These are phyloP conservation scores for Thelonectria discophora DNA, from an alignment of 2,329 filamentous ascomycete species.

Conservation along the genomic window DNA sequence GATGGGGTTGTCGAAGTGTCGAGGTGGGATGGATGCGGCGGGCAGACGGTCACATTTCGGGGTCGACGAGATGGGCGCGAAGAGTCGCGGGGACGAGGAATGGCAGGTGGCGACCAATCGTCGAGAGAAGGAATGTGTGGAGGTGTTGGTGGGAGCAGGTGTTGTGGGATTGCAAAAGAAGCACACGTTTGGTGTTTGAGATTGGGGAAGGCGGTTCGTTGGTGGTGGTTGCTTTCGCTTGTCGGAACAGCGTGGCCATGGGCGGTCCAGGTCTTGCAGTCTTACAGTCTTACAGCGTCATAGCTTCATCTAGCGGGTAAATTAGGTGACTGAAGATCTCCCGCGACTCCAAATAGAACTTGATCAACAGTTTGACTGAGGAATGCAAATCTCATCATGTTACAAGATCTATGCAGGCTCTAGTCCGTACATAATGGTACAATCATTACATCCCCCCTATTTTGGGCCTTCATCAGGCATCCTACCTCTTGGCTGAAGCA, in stretches of 20 bases:
- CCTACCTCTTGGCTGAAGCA: not conserved
- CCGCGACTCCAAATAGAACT: not conserved
- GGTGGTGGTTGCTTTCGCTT: conserved; percentile 5
- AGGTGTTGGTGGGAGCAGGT: conserved; percentile 7
- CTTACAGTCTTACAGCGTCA: conserved; percentile 1
- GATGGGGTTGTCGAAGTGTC: conserved; percentile 10
- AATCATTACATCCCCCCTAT: too few relatives aligned
- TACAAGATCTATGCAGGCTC: too few relatives aligned
- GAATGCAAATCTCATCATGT: not conserved
- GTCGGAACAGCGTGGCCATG: conserved; percentile 23
- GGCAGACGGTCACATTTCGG: conserved; percentile 24
- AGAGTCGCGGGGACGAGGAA: not conserved
- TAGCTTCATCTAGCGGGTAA: not conserved
- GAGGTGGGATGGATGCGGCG: conserved; percentile 8
- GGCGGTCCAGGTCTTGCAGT: conserved; percentile 1
- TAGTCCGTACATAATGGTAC: not conserved
- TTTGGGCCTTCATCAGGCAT: not conserved
- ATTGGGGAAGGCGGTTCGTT: not conserved
- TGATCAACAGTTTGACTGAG: not conserved
- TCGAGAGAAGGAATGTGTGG: not conserved
- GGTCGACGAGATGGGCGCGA: conserved; percentile 3
- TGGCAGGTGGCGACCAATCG: conserved; percentile 1
- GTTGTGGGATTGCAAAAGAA: conserved; percentile 6
- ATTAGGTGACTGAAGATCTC: not conserved
- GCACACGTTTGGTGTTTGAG: not conserved